Percentiles rank a stretch among this genome's conserved stretches.
Evolutionary conservation across 2,329 filamentous ascomycete species (phyloP).

Genomic region (Stemphylium lycopersici): DNA sequence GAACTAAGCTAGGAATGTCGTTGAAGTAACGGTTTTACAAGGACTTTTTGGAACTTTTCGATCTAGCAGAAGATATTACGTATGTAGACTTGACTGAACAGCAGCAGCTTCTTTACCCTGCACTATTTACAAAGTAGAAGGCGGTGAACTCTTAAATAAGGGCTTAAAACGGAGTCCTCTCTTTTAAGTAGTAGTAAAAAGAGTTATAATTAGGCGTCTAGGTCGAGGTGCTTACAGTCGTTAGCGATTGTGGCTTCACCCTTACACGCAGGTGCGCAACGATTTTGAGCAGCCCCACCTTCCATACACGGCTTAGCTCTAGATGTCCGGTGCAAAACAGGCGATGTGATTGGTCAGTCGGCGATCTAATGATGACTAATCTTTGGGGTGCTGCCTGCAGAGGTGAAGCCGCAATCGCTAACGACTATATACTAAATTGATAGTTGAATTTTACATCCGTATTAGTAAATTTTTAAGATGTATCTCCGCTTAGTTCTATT

Average conservation of each 20-base stretch:
- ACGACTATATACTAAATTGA: constrained; percentile 1
- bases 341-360: no score
- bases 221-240: not conserved
- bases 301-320: no score
- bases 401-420: no score
- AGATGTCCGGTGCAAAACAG: no score
- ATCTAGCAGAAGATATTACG: not conserved
- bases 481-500: not conserved
- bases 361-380: no score
- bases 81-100: constrained; percentile 11
- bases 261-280: no score
- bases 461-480: constrained; percentile 1
- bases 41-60: constrained; percentile 13
- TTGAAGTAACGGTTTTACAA: constrained; percentile 7
- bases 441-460: constrained; percentile 4
- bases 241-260: no score
- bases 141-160: constrained; percentile 1
- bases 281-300: no score
- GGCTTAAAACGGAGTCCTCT: constrained; percentile 1
- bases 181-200: constrained; percentile 2
- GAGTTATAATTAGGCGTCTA: constrained; percentile 1
- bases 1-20: not conserved
- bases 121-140: constrained; percentile 14
- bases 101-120: constrained; percentile 15
- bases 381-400: no score